These are phyloP conservation scores for Ajuga reptans DNA, from an alignment of 305 asterid genomes.

Conservation along the genomic window DNA sequence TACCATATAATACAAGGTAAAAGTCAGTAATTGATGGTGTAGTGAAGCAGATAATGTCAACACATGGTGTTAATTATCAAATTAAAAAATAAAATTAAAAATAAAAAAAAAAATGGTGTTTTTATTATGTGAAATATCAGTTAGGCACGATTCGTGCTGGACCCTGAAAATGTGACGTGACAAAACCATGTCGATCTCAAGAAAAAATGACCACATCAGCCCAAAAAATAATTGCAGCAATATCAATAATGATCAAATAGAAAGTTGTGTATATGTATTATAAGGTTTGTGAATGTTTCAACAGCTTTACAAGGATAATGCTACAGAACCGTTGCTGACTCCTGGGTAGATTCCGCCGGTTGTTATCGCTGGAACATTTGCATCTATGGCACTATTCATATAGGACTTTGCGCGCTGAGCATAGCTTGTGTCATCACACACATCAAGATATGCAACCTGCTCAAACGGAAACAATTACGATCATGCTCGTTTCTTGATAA, in stretches of 20 bases:
- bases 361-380: conserved; percentile 79
- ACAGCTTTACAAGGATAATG: conserved; percentile 31
- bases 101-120: background rate
- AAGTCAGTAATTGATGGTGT: background rate
- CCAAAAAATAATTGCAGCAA: conserved; percentile 3
- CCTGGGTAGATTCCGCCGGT: conserved; percentile 97
- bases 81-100: background rate
- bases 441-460: conserved; percentile 89
- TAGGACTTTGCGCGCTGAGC: conserved; percentile 68
- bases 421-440: conserved; percentile 83
- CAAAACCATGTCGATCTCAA: background rate
- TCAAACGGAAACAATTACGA: conserved; percentile 13
- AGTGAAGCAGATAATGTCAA: background rate
- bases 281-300: conserved; percentile 9
- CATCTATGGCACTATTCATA: conserved; percentile 56
- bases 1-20: background rate
- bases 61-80: background rate
- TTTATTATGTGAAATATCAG: background rate
- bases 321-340: conserved; percentile 82
- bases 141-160: background rate
- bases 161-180: background rate
- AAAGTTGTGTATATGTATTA: background rate
- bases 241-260: conserved; percentile 1
- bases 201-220: background rate
- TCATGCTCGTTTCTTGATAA: background rate